Conservation (phyloP, 2,329 filamentous ascomycete species). For the Sporothrix sp. region DNA sequence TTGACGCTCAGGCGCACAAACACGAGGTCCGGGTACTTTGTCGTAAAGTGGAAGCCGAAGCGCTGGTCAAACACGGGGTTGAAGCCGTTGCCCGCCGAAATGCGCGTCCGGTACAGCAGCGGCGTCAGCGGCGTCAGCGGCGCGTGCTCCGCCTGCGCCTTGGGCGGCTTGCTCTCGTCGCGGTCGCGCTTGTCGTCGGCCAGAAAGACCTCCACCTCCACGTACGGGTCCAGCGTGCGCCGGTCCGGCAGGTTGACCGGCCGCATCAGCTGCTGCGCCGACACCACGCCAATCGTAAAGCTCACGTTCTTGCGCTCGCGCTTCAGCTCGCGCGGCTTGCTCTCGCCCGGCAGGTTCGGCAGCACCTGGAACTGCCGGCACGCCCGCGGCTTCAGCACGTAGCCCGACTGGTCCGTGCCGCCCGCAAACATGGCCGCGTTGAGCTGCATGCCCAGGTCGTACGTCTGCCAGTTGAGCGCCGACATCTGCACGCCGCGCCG, state of each 20-base stretch:
- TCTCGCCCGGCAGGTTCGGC: constrained; percentile 40
- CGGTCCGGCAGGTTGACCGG: constrained; percentile 44
- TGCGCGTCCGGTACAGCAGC: constrained; percentile 55
- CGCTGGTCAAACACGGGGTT: constrained; percentile 79
- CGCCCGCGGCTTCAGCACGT: constrained; percentile 85
- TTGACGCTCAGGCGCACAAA: constrained; percentile 91
- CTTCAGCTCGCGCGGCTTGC: constrained; percentile 44
- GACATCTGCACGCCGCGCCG: constrained; percentile 95
- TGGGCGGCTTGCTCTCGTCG: constrained; percentile 55
- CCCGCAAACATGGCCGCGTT: constrained; percentile 97
- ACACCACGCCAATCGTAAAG: constrained; percentile 82
- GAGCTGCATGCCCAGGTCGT: constrained; percentile 88
- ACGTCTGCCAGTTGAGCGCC: constrained; percentile 96
- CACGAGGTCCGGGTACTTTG: constrained; percentile 87
- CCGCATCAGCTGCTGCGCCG: constrained; percentile 87
- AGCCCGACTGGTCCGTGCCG: constrained; percentile 76
- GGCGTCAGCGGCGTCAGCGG: constrained; percentile 8
- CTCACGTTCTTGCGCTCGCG: constrained; percentile 72
- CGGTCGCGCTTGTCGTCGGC: constrained; percentile 91
- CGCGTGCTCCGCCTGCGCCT: constrained; percentile 49
- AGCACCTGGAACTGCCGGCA: constrained; percentile 62
- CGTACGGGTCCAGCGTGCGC: constrained; percentile 77
- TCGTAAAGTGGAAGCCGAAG: constrained; percentile 73
- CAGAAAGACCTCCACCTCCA: constrained; percentile 90
- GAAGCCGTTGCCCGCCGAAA: constrained; percentile 82